phyloP scores from a whole-genome alignment of 2,329 filamentous ascomycete genomes.

The Gaeumannomyces sp. region DNA sequence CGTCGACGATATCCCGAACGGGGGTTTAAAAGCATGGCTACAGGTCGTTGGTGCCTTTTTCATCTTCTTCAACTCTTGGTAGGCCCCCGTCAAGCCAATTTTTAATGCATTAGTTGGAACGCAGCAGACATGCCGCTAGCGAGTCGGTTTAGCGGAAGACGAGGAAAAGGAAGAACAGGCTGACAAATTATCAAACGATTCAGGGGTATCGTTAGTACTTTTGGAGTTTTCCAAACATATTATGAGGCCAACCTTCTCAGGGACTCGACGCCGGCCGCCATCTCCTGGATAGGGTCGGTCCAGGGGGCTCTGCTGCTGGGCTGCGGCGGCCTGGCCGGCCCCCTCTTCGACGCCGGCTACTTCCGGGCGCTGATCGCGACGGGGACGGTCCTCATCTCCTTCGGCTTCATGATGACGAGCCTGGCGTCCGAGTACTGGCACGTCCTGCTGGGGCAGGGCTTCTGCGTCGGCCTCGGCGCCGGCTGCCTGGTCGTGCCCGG shows the following conservation, averaged over 20 bases:
- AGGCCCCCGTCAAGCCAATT: neutral
- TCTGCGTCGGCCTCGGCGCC: constrained; percentile 36
- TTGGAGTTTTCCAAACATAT: constrained; percentile 50
- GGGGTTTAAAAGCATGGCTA: constrained; percentile 48
- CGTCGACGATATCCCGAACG: constrained; percentile 27
- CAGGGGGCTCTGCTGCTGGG: constrained; percentile 40
- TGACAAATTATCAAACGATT: neutral
- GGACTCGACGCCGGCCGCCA: constrained; percentile 23
- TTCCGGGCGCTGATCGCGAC: constrained; percentile 32
- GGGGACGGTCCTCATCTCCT: constrained; percentile 35
- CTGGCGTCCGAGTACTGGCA: constrained; percentile 34
- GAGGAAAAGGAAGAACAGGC: neutral
- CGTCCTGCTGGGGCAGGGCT: constrained; percentile 33
- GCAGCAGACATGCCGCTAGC: neutral
- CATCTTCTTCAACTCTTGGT: constrained; percentile 51
- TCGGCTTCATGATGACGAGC: constrained; percentile 40
- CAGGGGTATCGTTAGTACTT: constrained; percentile 34
- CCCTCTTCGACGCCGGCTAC: constrained; percentile 41
- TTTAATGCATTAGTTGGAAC: neutral
- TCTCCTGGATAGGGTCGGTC: constrained; percentile 41
- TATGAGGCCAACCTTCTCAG: constrained; percentile 33
- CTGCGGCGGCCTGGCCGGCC: constrained; percentile 36
- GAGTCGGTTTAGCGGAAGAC: neutral
- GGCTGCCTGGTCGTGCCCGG: constrained; percentile 32
- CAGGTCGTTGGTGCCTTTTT: constrained; percentile 46